phyloP scores from a whole-genome alignment of 176 grass and related monocot genomes.

The Otatea glauca region DNA sequence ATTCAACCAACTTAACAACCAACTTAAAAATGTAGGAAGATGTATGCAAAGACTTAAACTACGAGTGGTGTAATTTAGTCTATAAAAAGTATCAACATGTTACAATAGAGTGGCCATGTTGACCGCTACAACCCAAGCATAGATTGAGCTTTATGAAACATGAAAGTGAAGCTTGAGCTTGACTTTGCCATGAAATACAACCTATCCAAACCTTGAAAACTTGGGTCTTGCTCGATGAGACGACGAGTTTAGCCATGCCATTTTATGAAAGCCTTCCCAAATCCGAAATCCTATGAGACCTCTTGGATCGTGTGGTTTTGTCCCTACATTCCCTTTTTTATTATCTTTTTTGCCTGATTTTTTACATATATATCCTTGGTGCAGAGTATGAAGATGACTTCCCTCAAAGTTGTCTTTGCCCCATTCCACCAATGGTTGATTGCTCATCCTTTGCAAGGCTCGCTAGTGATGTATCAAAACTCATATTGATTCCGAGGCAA shows the following conservation, averaged over 20 bases:
- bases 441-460: neutral
- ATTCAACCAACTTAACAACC: too few species aligned
- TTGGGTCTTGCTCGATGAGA: neutral
- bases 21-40: neutral
- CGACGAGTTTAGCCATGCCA: neutral
- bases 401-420: neutral
- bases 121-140: neutral
- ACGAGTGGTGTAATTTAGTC: neutral
- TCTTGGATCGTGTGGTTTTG: neutral
- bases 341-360: neutral
- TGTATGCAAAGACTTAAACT: neutral
- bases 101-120: neutral
- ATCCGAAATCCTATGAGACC: neutral
- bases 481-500: neutral
- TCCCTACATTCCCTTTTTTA: neutral
- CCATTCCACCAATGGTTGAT: neutral
- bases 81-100: neutral
- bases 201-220: neutral
- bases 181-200: neutral
- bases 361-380: neutral
- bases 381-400: neutral
- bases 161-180: neutral
- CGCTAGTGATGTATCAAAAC: neutral
- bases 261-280: neutral
- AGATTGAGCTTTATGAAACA: neutral